Percentiles rank a stretch among this genome's conserved stretches.
These are phyloP conservation scores for Ampelocalamus luodianensis DNA, from an alignment of 176 grass and related monocot species.

Conservation along the genomic window DNA sequence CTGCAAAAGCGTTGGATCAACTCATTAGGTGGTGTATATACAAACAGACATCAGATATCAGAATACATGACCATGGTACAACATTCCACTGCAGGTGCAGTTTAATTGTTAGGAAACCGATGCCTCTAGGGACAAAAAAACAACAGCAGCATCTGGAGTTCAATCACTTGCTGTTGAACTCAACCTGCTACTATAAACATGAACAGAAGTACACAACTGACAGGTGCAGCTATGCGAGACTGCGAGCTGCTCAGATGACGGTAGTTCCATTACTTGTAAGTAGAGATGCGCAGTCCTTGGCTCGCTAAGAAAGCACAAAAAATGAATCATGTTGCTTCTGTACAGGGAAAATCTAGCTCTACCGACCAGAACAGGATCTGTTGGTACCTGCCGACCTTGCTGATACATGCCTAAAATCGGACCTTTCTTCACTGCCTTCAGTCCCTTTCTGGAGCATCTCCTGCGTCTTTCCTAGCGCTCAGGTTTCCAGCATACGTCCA, in stretches of 20 bases:
- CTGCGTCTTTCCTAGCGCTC: conserved; percentile 70
- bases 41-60: conserved; percentile 20
- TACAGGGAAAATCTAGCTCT: conserved; percentile 59
- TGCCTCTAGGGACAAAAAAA: conserved; percentile 19
- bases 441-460: conserved; percentile 81
- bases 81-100: conserved; percentile 49
- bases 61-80: conserved; percentile 30
- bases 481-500: conserved; percentile 85
- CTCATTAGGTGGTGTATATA: conserved; percentile 21
- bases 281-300: conserved; percentile 40
- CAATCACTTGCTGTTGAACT: conserved; percentile 34
- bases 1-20: background rate
- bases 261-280: conserved; percentile 41
- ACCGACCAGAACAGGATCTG: conserved; percentile 32
- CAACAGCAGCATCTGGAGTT: conserved; percentile 17
- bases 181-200: conserved; percentile 51
- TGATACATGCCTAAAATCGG: background rate
- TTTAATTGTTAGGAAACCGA: conserved; percentile 2
- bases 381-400: conserved; percentile 23
- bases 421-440: conserved; percentile 40
- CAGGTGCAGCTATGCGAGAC: conserved; percentile 26
- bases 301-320: conserved; percentile 51
- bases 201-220: conserved; percentile 13
- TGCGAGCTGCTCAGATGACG: conserved; percentile 18
- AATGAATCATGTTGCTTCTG: conserved; percentile 59